A percentile compares a stretch with the other conserved stretches of the same genome.
phyloP scores from a whole-genome alignment of 495 filamentous ascomycete species.

The Neurospora intermedia region DNA sequence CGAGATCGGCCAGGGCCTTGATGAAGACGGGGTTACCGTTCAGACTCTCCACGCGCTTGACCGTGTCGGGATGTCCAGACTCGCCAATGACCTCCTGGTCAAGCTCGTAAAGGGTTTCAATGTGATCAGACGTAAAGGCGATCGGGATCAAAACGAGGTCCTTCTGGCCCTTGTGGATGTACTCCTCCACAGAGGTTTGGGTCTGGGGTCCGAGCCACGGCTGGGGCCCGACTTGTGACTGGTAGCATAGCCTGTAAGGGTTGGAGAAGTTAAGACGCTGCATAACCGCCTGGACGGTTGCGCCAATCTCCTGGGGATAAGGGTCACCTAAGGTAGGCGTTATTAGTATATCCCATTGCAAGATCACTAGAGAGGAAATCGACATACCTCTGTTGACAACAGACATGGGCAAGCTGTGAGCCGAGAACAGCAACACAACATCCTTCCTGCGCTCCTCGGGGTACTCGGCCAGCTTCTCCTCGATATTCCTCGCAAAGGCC shows the following conservation, averaged over 20 bases:
- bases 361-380: not conserved
- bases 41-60: conserved; percentile 87
- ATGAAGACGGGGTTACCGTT: conserved; percentile 93
- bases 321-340: conserved; percentile 55
- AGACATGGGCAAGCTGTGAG: conserved; percentile 92
- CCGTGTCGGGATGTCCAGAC: conserved; percentile 60
- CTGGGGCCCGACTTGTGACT: conserved; percentile 91
- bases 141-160: conserved; percentile 91
- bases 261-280: conserved; percentile 74
- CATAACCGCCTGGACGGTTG: conserved; percentile 97
- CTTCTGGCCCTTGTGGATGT: conserved; percentile 82
- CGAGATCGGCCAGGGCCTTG: conserved; percentile 77
- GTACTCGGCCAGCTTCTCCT: conserved; percentile 70
- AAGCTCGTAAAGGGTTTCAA: conserved; percentile 93
- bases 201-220: conserved; percentile 97
- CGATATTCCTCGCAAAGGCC: conserved; percentile 83
- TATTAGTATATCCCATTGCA: conserved; percentile 11
- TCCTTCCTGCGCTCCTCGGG: conserved; percentile 63
- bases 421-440: conserved; percentile 86
- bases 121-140: conserved; percentile 96
- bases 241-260: conserved; percentile 91
- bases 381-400: conserved; percentile 77
- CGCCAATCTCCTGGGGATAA: conserved; percentile 92
- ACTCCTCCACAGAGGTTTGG: conserved; percentile 71
- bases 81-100: conserved; percentile 94